Evolutionary conservation across 257 asterid species (phyloP).

Genomic region (Solanum raphanifolium): DNA sequence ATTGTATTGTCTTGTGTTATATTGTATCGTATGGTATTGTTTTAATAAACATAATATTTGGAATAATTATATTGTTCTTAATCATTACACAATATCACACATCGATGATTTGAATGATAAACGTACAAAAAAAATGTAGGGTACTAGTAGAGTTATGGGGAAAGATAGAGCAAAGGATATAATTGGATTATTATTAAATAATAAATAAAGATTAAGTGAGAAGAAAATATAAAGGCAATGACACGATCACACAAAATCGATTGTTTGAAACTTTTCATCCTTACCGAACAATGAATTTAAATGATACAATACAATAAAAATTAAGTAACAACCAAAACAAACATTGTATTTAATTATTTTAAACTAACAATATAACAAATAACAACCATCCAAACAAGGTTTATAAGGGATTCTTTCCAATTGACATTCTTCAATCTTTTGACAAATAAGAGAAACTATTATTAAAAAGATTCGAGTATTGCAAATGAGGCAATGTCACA

Average conservation of each 20-base stretch:
- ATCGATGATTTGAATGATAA: not conserved
- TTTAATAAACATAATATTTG: too few relatives aligned
- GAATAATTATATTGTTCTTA: too few relatives aligned
- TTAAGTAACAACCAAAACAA: too few relatives aligned
- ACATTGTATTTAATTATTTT: too few relatives aligned
- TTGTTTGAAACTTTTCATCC: too few relatives aligned
- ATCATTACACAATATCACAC: too few relatives aligned
- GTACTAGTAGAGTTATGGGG: not conserved
- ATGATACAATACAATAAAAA: too few relatives aligned
- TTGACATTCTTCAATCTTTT: not conserved
- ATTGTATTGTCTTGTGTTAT: too few relatives aligned
- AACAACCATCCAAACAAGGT: not conserved
- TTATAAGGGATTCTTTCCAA: not conserved
- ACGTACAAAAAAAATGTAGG: not conserved
- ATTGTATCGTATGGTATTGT: not conserved
- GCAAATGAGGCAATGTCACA: constrained; percentile 44
- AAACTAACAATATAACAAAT: not conserved
- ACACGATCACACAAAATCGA: not conserved
- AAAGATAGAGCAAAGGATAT: not conserved
- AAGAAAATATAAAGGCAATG: not conserved
- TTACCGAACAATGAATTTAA: too few relatives aligned
- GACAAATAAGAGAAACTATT: constrained; percentile 40
- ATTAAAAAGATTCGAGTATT: constrained; percentile 49
- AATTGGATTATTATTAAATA: too few relatives aligned
- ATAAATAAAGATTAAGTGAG: not conserved